A percentile compares a stretch with the other conserved stretches of the same genome.
Evolutionary conservation across 331 rosid species (phyloP).

Genomic region (Arachis monticola): DNA sequence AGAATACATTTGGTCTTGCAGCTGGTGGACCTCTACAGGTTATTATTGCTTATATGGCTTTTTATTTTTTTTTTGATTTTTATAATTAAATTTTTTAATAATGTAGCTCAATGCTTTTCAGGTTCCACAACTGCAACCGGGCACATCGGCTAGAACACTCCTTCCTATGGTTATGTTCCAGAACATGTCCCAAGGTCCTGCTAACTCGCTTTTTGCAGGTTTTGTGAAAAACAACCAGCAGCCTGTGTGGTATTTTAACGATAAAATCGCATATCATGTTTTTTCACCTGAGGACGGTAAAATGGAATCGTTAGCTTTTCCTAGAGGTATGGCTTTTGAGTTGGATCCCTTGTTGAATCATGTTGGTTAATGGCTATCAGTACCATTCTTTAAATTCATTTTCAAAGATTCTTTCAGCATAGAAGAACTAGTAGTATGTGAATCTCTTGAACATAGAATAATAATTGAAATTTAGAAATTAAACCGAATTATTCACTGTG

Average conservation of each 20-base stretch:
- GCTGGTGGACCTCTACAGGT: conserved; percentile 96
- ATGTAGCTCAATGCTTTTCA: conserved; percentile 43
- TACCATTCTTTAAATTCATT: neutral
- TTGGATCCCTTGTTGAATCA: conserved; percentile 17
- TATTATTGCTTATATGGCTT: conserved; percentile 33
- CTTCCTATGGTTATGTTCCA: conserved; percentile 97
- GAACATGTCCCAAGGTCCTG: conserved; percentile 96
- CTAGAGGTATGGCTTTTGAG: conserved; percentile 75
- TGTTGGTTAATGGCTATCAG: neutral
- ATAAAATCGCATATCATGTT: conserved; percentile 70
- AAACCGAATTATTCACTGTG: conserved; percentile 35
- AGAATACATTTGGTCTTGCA: conserved; percentile 94
- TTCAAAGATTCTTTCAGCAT: neutral
- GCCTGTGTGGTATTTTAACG: conserved; percentile 95
- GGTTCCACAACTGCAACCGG: conserved; percentile 92
- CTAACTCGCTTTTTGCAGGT: conserved; percentile 91
- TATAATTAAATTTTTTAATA: conserved; percentile 29
- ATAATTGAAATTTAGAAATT: conserved; percentile 26
- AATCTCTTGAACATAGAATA: conserved; percentile 20
- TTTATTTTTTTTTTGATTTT: too few species aligned
- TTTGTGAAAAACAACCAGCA: conserved; percentile 90
- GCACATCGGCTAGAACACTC: conserved; percentile 67
- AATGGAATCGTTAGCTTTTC: conserved; percentile 93
- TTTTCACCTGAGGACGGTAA: conserved; percentile 94
- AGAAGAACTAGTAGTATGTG: neutral